Evolutionary conservation across 2,329 filamentous ascomycete species (phyloP).

Genomic region (Sporothrix luriei): DNA sequence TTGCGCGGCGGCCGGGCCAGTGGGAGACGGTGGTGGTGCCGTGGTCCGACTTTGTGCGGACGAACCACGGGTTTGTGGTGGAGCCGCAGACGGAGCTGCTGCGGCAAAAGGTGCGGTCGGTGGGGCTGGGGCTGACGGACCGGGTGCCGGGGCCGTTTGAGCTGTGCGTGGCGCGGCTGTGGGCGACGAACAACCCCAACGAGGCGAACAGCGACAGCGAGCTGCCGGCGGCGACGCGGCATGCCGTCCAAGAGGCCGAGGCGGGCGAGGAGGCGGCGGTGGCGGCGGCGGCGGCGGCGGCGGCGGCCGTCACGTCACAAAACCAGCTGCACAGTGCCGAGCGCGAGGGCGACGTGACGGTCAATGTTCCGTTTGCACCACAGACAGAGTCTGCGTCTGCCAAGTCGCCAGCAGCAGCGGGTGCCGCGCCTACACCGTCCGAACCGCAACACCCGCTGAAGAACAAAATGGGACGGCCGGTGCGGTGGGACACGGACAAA

Average conservation of each 20-base stretch:
- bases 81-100: slow-evolving; percentile 92
- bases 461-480: slow-evolving; percentile 32
- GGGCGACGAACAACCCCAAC: slow-evolving; percentile 75
- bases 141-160: slow-evolving; percentile 86
- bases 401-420: slow-evolving; percentile 35
- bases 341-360: not conserved
- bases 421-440: slow-evolving; percentile 55
- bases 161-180: slow-evolving; percentile 80
- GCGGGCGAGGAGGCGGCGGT: slow-evolving; percentile 4
- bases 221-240: slow-evolving; percentile 31
- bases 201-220: slow-evolving; percentile 43
- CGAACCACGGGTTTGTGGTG: slow-evolving; percentile 87
- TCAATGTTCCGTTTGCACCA: slow-evolving; percentile 20
- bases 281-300: no score
- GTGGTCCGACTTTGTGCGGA: slow-evolving; percentile 91
- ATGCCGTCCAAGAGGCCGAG: slow-evolving; percentile 30
- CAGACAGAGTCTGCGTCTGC: slow-evolving; percentile 41
- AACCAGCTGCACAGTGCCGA: not conserved
- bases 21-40: slow-evolving; percentile 96
- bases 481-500: slow-evolving; percentile 25
- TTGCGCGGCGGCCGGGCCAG: slow-evolving; percentile 73
- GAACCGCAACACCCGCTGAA: slow-evolving; percentile 17
- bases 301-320: not conserved
- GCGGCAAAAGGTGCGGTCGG: slow-evolving; percentile 77
- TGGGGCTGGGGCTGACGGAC: slow-evolving; percentile 89